phyloP scores from a whole-genome alignment of 192 early-diverging fungal species.

The Coemansia sp. region DNA sequence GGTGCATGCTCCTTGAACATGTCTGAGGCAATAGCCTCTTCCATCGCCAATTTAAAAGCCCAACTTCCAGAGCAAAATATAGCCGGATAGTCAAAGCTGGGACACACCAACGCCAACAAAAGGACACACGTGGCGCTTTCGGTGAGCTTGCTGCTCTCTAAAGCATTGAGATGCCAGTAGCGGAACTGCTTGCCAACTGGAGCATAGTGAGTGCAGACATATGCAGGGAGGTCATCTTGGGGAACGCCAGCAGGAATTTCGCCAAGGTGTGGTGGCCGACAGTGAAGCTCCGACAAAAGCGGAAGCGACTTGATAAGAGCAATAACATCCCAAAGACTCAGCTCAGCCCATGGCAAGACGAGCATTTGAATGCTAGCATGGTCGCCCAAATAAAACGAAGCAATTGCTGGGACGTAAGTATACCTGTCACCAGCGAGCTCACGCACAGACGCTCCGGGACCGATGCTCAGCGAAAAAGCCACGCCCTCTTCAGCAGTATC shows the following conservation, averaged over 20 bases:
- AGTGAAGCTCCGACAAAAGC: background rate
- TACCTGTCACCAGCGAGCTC: no score
- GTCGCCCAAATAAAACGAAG: background rate
- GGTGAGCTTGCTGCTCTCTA: background rate
- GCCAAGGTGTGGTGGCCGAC: background rate
- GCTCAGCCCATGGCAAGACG: background rate
- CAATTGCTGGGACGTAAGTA: background rate
- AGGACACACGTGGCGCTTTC: background rate
- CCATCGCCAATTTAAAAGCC: no score
- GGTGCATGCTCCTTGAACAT: no score
- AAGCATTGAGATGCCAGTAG: background rate
- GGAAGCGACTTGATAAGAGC: background rate
- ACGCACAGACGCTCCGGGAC: background rate
- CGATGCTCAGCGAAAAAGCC: background rate
- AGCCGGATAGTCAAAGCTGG: no score
- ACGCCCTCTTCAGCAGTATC: background rate
- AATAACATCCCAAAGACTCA: background rate
- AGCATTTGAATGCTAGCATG: background rate
- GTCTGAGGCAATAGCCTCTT: no score
- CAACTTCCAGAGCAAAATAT: no score
- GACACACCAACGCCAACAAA: no score
- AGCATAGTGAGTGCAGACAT: background rate
- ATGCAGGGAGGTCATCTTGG: background rate
- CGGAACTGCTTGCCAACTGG: background rate
- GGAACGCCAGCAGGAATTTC: background rate